Evolutionary conservation across 352 stramenopile genomes (phyloP).

Genomic region (Phytophthora crassamura): DNA sequence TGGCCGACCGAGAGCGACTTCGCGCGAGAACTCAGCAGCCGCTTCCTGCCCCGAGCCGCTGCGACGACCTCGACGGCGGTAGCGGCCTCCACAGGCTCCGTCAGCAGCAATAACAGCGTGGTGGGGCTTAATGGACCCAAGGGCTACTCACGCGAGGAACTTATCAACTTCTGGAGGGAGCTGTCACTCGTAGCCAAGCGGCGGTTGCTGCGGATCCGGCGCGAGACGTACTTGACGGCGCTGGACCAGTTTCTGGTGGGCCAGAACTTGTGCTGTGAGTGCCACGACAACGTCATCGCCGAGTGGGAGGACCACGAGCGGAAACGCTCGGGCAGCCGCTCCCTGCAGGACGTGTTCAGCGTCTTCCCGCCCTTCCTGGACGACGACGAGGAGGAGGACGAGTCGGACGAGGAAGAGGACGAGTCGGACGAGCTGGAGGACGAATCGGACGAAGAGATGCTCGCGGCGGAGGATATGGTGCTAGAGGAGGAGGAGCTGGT

Average conservation of each 20-base stretch:
- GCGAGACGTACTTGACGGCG: slow-evolving; percentile 70
- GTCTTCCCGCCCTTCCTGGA: slow-evolving; percentile 80
- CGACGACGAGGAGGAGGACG: slow-evolving; percentile 65
- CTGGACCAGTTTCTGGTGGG: slow-evolving; percentile 80
- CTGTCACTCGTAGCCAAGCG: slow-evolving; percentile 69
- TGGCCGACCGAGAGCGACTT: slow-evolving; percentile 47
- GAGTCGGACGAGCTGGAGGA: slow-evolving; percentile 41
- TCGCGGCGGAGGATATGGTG: slow-evolving; percentile 48
- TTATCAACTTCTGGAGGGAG: slow-evolving; percentile 86
- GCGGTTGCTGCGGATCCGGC: slow-evolving; percentile 72
- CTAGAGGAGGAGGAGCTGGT: slow-evolving; percentile 69
- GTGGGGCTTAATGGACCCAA: slow-evolving; percentile 44
- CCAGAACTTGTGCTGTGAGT: slow-evolving; percentile 84
- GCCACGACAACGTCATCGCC: slow-evolving; percentile 83
- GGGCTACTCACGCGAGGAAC: slow-evolving; percentile 72
- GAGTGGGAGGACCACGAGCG: slow-evolving; percentile 85
- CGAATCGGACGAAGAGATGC: slow-evolving; percentile 51
- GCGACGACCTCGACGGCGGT: background rate
- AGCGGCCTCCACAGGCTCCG: slow-evolving; percentile 26
- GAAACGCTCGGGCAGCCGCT: slow-evolving; percentile 67
- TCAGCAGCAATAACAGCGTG: slow-evolving; percentile 35
- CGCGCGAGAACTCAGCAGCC: slow-evolving; percentile 29
- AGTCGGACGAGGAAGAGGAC: slow-evolving; percentile 47
- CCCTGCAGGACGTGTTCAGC: slow-evolving; percentile 77
- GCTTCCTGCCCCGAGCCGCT: slow-evolving; percentile 22